Base-by-base conservation (phyloP, 257 asterid species). In the Ilex aquifolium region DNA sequence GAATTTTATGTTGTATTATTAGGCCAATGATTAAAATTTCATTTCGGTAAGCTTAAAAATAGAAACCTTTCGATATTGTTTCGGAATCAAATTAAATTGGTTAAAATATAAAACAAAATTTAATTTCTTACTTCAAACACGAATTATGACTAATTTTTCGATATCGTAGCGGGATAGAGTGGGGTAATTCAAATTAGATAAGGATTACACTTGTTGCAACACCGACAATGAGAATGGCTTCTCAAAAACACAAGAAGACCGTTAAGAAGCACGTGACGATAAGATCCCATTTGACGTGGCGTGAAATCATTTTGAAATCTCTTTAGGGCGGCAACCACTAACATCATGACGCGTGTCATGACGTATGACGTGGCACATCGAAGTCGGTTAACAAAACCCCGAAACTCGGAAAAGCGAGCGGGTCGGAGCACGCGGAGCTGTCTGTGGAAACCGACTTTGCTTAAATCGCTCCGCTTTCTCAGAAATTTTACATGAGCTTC, bases 191-290 rank as follows among this genome's bases (percentile, higher is more conserved):
- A 21, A 21, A 21, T 21, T 21, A 21, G 27, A 21, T 21, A 21
- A 21, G 27, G 27, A 21, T 21, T 21, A 21, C 27, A 21, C 27
- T 21, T 21, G 27, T 21, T 36, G 42, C 8, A 36, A 36, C 42
- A 1, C 8, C 5, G 8, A 36, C 5, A 36, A 36, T 4, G 42
- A 4, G 42, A 36, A 36, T 36, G 27, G 62, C 17, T 32, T 56
- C 51, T 21, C 36, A 68, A 49, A 13, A 53, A 30, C n/a, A 49
- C 5, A 14, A 44, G 2, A 11, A 31, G 44, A 59, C 39, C 54
- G 73, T 62, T 39, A 31, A 6, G 36, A 44, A 68, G 56, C 77
- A 72, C 69, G 75, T 76, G 81, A 72, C 9, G 4, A 50, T 15
- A 66, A 46, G 63, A 68, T 64, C 40, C 52, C 21, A 52, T 4